Percentiles rank a stretch among this genome's conserved stretches.
Evolutionary conservation across 1,139 yeast genomes (phyloP).

Genomic region (Candida anutae): DNA sequence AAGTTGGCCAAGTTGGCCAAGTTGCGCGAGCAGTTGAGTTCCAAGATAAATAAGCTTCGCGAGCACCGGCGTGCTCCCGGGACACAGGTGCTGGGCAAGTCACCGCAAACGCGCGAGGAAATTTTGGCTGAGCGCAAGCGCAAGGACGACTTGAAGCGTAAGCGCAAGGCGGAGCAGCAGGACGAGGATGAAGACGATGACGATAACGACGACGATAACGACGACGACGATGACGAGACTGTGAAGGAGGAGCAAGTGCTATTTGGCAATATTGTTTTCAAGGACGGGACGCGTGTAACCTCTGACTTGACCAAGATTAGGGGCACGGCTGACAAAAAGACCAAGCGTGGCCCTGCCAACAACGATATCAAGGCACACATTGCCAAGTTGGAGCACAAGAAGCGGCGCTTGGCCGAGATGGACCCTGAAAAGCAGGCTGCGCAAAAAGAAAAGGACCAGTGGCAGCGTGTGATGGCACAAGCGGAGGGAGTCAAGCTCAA

Average conservation of each 20-base stretch:
- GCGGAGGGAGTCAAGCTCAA: conserved; percentile 85
- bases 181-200: conserved; percentile 23
- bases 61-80: conserved; percentile 93
- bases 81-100: conserved; percentile 57
- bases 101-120: conserved; percentile 75
- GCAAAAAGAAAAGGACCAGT: conserved; percentile 63
- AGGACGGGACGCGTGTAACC: conserved; percentile 76
- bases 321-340: conserved; percentile 39
- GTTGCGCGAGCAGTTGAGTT: conserved; percentile 64
- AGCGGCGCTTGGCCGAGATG: conserved; percentile 51
- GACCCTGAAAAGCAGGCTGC: conserved; percentile 58
- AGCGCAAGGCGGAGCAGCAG: conserved; percentile 23
- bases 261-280: conserved; percentile 77
- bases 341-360: conserved; percentile 76
- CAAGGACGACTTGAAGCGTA: conserved; percentile 33
- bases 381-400: conserved; percentile 64
- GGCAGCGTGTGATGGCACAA: conserved; percentile 79
- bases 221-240: conserved; percentile 27
- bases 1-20: conserved; percentile 52
- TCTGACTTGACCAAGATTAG: conserved; percentile 63
- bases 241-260: conserved; percentile 39
- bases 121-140: conserved; percentile 52
- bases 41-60: conserved; percentile 59
- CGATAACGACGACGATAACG: conserved; percentile 28
- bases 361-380: conserved; percentile 83